Base-by-base conservation (phyloP, 1,284 basidiomycete genomes). In the Leccinum pachyderme region DNA sequence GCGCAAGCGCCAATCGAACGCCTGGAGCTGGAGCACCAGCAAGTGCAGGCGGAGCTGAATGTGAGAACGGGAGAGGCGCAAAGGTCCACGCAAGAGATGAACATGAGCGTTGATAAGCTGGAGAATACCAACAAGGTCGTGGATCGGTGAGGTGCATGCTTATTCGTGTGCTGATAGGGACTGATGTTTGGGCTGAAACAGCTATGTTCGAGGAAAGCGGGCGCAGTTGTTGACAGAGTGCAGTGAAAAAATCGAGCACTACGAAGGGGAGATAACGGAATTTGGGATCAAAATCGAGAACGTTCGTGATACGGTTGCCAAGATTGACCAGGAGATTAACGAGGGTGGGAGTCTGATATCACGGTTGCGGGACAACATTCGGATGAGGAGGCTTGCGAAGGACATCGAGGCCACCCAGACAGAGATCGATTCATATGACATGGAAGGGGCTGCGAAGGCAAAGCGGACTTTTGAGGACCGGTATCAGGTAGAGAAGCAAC, bases 361-460 rank as follows among this genome's bases (percentile, higher is more conserved):
- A 18, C 95, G 91, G 69, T 78, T 98, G 60, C 84, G 87, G 57
- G 90, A 94, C 69, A 99, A 98, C 68, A 76, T 95, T 45, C 86
- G 90, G 8, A 84, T 91, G 58, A 80, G 93, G 50, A 82, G 83
- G 64, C 78, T 94, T 46, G 77, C 79, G 55, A 77, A 78, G 53
- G 84, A 91, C 48, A 88, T 97, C 22, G 75, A 76, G 27, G 76
- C 76, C 0, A 84, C 89, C 9, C 82, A 93, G 63, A 77, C 77
- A 13, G 82, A 95, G 71, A 89, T 98, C 53, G 84, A 86, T 28
- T 74, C 75, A 12, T 80, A 85, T 55, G 90, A 95, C 70, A 80
- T 97, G 72, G 92, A 94, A 61, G 84, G 83, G 56, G 91, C 92
- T 3, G 87, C 84, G 9, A 87, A 83, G 67, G 89, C 89, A 18